Percentiles rank a stretch among this genome's conserved stretches.
Conservation (phyloP, 495 filamentous ascomycete genomes). For the Aspergillus biplanus region DNA sequence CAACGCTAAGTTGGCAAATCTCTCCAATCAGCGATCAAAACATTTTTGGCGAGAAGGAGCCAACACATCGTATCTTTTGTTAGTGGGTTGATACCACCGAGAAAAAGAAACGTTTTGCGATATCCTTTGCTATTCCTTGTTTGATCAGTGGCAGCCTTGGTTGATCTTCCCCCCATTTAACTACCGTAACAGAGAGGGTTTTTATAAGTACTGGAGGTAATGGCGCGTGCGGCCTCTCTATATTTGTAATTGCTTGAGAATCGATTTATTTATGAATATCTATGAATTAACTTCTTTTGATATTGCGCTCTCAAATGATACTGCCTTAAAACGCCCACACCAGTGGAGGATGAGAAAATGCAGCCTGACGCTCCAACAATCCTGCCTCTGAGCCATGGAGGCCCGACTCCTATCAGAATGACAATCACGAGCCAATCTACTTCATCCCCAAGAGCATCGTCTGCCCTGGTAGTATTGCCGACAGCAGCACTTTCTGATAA, state of each 20-base stretch:
- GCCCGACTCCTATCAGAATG: not conserved
- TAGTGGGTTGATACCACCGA: no score
- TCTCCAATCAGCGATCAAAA: not conserved
- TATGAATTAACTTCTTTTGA: no score
- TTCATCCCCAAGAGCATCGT: conserved; percentile 21
- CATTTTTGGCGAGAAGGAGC: not conserved
- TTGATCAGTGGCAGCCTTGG: not conserved
- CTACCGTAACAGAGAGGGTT: not conserved
- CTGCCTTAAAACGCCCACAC: no score
- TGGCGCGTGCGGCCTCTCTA: no score
- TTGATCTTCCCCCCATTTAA: not conserved
- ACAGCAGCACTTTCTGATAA: not conserved
- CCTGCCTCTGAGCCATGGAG: not conserved
- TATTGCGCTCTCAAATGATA: no score
- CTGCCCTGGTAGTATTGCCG: not conserved
- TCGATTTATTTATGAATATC: no score
- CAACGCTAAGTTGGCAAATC: not conserved
- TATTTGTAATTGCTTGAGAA: not conserved
- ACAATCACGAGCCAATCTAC: not conserved
- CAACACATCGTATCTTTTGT: not conserved
- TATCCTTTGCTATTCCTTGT: not conserved
- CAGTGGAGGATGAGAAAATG: no score
- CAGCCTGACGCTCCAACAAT: not conserved
- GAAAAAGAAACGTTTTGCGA: no score
- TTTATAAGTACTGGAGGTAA: not conserved